Evolutionary conservation across 345 rosid species (phyloP).

Genomic region (Brassica carinata): DNA sequence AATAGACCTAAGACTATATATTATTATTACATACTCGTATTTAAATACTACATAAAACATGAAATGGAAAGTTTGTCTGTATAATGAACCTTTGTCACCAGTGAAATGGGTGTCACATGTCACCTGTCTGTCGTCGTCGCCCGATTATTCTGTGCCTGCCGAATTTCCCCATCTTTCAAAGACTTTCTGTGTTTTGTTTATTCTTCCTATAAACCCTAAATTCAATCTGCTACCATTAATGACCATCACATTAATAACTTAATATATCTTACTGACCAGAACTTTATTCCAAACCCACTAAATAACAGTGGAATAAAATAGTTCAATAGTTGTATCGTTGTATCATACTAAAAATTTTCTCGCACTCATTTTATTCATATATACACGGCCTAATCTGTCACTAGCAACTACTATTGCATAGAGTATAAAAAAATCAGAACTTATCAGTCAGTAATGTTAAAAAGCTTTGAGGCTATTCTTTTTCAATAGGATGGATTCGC

Average conservation of each 20-base stretch:
- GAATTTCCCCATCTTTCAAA: slow-evolving; percentile 5
- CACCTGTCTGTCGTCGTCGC: slow-evolving; percentile 32
- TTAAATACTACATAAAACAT: not conserved
- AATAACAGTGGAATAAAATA: slow-evolving; percentile 5
- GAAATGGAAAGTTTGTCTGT: slow-evolving; percentile 24
- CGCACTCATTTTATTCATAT: not conserved
- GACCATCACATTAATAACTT: slow-evolving; percentile 17
- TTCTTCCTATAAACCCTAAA: slow-evolving; percentile 23
- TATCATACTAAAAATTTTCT: not conserved
- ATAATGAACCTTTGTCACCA: slow-evolving; percentile 25
- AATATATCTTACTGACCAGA: slow-evolving; percentile 13
- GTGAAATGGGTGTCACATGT: slow-evolving; percentile 40
- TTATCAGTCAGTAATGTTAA: not conserved
- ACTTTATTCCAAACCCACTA: slow-evolving; percentile 29
- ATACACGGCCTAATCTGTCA: not conserved
- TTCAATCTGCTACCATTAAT: not conserved
- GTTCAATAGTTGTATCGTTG: not conserved
- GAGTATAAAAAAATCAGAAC: not conserved
- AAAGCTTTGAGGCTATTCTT: not conserved
- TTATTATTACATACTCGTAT: not conserved
- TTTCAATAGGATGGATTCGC: not conserved
- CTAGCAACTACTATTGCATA: not conserved
- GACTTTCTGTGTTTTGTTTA: slow-evolving; percentile 20
- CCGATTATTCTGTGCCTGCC: slow-evolving; percentile 31
- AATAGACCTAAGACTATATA: slow-evolving; percentile 24